Percentiles rank a stretch among this genome's conserved stretches.
Conservation (phyloP, 1,139 yeast species). For the Hemisphaericaspora xylanilytica region DNA sequence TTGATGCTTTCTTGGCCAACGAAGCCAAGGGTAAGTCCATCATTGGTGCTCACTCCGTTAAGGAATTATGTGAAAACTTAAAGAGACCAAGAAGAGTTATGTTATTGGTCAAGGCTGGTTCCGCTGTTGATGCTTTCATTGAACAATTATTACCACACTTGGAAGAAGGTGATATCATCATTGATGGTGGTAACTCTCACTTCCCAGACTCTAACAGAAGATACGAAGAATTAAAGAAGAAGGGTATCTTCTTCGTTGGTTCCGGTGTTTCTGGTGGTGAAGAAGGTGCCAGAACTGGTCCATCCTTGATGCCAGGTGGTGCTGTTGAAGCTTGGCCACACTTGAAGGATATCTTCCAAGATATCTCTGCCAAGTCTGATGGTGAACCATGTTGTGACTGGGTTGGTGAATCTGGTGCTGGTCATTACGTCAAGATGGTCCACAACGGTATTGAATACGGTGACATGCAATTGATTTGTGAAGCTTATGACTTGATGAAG, state of each 20-base stretch:
- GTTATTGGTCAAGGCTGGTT: slow-evolving; percentile 94
- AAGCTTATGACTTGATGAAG: slow-evolving; percentile 95
- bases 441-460: slow-evolving; percentile 99
- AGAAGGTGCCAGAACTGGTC: slow-evolving; percentile 99
- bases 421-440: slow-evolving; percentile 99
- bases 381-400: slow-evolving; percentile 99
- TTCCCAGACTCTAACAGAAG: slow-evolving; percentile 99
- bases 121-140: slow-evolving; percentile 90
- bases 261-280: slow-evolving; percentile 99
- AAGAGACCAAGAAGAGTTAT: slow-evolving; percentile 97
- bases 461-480: slow-evolving; percentile 99
- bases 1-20: slow-evolving; percentile 85
- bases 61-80: slow-evolving; percentile 83
- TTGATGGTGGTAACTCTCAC: slow-evolving; percentile 99
- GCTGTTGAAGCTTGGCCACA: slow-evolving; percentile 98
- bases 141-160: slow-evolving; percentile 83
- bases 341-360: slow-evolving; percentile 94
- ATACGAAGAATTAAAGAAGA: slow-evolving; percentile 78
- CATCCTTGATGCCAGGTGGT: slow-evolving; percentile 99
- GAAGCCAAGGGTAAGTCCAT: slow-evolving; percentile 97
- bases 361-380: slow-evolving; percentile 92
- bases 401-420: slow-evolving; percentile 99
- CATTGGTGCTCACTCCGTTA: slow-evolving; percentile 91
- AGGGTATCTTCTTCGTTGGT: slow-evolving; percentile 93
- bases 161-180: slow-evolving; percentile 96